Percentiles rank a stretch among this genome's conserved stretches.
Conservation (phyloP, 2,329 filamentous ascomycete genomes). For the Alternaria novae-zelandiae region DNA sequence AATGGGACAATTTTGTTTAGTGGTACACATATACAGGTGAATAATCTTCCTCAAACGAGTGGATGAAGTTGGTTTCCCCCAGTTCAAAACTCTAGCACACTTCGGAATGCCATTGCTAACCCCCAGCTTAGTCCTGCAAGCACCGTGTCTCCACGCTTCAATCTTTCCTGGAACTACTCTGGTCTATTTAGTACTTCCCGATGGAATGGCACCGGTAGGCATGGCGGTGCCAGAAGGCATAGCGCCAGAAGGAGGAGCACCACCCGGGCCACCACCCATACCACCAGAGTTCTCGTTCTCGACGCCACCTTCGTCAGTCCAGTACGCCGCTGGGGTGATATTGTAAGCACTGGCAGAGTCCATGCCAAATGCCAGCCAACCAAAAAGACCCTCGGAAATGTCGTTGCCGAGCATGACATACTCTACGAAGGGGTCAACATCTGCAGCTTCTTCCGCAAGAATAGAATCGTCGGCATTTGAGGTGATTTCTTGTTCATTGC, state of each 20-base stretch:
- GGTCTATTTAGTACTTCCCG: background rate
- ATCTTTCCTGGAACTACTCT: slow-evolving; percentile 6
- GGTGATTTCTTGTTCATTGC: slow-evolving; percentile 54
- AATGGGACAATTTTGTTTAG: background rate
- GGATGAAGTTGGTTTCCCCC: slow-evolving; percentile 18
- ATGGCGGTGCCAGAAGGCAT: slow-evolving; percentile 11
- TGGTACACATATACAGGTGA: slow-evolving; percentile 20
- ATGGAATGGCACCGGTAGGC: slow-evolving; percentile 16
- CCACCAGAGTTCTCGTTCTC: slow-evolving; percentile 13
- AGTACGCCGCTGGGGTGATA: slow-evolving; percentile 35
- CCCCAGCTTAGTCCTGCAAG: background rate
- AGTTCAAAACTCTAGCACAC: background rate
- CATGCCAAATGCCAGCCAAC: slow-evolving; percentile 45
- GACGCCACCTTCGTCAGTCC: slow-evolving; percentile 38
- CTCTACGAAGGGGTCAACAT: slow-evolving; percentile 63
- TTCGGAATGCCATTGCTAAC: background rate
- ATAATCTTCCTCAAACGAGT: slow-evolving; percentile 21
- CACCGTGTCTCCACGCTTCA: background rate
- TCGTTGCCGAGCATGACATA: slow-evolving; percentile 64
- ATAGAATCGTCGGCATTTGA: slow-evolving; percentile 61
- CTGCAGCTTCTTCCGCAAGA: slow-evolving; percentile 55
- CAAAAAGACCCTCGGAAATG: slow-evolving; percentile 42
- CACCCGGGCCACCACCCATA: background rate
- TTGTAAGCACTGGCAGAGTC: slow-evolving; percentile 32
- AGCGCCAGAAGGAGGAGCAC: slow-evolving; percentile 2